phyloP scores from a whole-genome alignment of 345 rosid genomes.

The Pseudoturritis turrita region DNA sequence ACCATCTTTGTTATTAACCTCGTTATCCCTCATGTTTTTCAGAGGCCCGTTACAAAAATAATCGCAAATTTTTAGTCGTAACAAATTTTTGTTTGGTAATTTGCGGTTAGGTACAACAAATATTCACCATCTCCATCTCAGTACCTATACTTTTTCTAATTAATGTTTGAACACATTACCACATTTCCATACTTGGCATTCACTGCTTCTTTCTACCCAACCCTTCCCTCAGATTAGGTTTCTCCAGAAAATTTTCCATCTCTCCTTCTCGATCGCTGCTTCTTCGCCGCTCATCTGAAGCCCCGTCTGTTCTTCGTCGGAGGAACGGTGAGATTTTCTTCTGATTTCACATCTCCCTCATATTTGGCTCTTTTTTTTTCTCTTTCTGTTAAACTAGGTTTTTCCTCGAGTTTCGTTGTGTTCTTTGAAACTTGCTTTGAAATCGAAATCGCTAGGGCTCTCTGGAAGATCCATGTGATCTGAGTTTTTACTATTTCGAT shows the following conservation, averaged over 20 bases:
- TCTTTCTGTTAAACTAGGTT: background rate
- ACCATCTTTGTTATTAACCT: no score
- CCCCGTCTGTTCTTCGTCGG: conserved; percentile 2
- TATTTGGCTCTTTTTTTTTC: background rate
- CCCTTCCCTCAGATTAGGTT: background rate
- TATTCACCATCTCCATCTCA: conserved; percentile 22
- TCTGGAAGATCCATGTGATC: conserved; percentile 25
- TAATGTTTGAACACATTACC: conserved; percentile 7
- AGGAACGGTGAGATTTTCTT: conserved; percentile 14
- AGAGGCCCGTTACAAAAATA: no score
- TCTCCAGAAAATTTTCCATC: background rate
- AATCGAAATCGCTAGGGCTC: conserved; percentile 12
- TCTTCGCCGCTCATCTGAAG: background rate
- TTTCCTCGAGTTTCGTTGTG: background rate
- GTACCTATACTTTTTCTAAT: background rate
- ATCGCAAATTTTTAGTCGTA: background rate
- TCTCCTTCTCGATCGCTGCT: background rate
- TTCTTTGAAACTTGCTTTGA: background rate
- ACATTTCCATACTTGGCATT: conserved; percentile 26
- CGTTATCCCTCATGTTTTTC: no score
- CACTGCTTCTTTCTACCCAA: conserved; percentile 12
- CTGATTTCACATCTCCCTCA: background rate
- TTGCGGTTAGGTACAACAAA: conserved; percentile 32
- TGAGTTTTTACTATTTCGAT: conserved; percentile 16
- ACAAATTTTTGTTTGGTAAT: conserved; percentile 7